Conservation (phyloP, 2,329 filamentous ascomycete species). For the Penicillium sp. region DNA sequence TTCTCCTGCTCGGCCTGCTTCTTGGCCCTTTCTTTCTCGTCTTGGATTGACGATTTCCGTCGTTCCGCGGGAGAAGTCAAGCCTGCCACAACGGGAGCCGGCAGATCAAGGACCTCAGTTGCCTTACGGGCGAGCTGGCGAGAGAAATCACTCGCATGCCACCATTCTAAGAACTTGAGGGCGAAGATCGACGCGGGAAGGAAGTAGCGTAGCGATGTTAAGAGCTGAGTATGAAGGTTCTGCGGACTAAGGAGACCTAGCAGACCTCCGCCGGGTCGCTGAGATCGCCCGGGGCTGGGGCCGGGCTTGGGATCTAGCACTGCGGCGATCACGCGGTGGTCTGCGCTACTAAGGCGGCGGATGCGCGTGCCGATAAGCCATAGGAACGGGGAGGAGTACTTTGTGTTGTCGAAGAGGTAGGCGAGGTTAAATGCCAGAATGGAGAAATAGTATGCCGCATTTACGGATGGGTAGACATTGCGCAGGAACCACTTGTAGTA, state of each 20-base stretch:
- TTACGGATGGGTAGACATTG: constrained; percentile 84
- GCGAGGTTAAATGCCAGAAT: constrained; percentile 86
- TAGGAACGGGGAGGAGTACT: constrained; percentile 85
- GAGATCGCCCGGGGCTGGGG: constrained; percentile 44
- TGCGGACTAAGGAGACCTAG: constrained; percentile 67
- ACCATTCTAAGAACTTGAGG: constrained; percentile 98
- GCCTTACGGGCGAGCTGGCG: constrained; percentile 85
- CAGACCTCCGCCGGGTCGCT: constrained; percentile 59
- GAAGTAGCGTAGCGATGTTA: constrained; percentile 76
- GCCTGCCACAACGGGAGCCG: constrained; percentile 76
- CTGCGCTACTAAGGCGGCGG: constrained; percentile 76
- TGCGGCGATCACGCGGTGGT: constrained; percentile 76
- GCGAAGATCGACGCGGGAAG: constrained; percentile 94
- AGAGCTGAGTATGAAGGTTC: constrained; percentile 64
- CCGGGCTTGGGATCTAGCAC: constrained; percentile 53
- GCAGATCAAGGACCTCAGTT: constrained; percentile 82
- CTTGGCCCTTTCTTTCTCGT: constrained; percentile 27
- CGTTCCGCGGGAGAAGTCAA: constrained; percentile 45
- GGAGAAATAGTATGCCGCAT: constrained; percentile 91
- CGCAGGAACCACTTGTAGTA: constrained; percentile 91
- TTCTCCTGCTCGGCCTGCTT: constrained; percentile 29
- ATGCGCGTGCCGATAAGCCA: constrained; percentile 89
- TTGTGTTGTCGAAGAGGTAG: constrained; percentile 88
- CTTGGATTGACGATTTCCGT: constrained; percentile 25
- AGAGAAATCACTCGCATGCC: constrained; percentile 96